These are phyloP conservation scores for Aspergillus amoenus DNA, from an alignment of 2,329 filamentous ascomycete genomes.

Conservation along the genomic window DNA sequence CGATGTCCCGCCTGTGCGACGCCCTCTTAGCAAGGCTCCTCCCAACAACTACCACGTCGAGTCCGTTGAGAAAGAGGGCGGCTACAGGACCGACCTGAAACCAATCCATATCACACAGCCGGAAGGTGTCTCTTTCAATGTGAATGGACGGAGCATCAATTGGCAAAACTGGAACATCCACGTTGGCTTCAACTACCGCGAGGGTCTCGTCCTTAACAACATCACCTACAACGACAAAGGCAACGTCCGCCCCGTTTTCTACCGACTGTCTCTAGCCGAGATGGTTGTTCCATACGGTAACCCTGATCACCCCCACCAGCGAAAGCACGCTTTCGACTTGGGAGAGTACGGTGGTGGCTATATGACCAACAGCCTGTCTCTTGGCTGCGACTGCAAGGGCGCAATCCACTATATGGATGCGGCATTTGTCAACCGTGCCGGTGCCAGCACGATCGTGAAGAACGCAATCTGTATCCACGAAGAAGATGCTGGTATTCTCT, in stretches of 20 bases:
- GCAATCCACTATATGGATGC: constrained; percentile 90
- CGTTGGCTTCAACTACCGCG: constrained; percentile 91
- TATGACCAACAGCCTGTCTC: constrained; percentile 49
- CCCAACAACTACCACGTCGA: constrained; percentile 79
- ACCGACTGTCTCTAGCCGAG: constrained; percentile 82
- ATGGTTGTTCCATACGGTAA: constrained; percentile 63
- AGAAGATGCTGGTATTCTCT: constrained; percentile 86
- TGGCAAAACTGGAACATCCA: constrained; percentile 97
- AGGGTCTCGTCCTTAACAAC: constrained; percentile 87
- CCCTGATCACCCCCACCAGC: constrained; percentile 50
- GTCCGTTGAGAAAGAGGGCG: constrained; percentile 69
- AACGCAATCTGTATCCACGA: constrained; percentile 96
- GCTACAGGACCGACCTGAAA: constrained; percentile 77
- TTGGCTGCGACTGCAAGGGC: constrained; percentile 46
- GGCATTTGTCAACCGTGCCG: constrained; percentile 75
- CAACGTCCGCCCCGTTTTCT: constrained; percentile 75
- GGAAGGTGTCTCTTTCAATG: constrained; percentile 81
- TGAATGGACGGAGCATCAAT: constrained; percentile 70
- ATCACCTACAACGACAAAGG: constrained; percentile 87
- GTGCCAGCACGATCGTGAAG: constrained; percentile 77
- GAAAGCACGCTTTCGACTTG: constrained; percentile 50
- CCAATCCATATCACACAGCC: constrained; percentile 85
- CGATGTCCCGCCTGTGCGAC: constrained; percentile 74
- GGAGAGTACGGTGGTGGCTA: constrained; percentile 50
- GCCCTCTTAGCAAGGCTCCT: constrained; percentile 69